These are phyloP conservation scores for Xylariomycetidae sp. DNA, from an alignment of 2,329 filamentous ascomycete genomes.

Conservation along the genomic window DNA sequence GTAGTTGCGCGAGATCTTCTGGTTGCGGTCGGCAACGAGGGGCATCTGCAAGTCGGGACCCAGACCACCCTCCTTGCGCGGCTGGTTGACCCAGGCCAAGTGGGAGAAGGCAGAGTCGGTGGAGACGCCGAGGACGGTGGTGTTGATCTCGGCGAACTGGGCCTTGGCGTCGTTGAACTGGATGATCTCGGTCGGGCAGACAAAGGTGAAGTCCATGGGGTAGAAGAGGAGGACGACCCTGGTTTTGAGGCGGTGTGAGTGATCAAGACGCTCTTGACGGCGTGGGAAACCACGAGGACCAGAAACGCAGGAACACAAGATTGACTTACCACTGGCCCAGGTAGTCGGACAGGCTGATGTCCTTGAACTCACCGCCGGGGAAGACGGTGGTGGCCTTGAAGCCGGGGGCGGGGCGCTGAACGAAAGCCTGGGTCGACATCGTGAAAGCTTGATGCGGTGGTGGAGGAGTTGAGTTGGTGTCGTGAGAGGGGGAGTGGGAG, in stretches of 20 bases:
- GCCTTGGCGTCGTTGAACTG: conserved; percentile 57
- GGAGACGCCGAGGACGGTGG: conserved; percentile 53
- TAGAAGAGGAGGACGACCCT: conserved; percentile 62
- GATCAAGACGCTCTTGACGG: background rate
- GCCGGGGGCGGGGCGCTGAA: conserved; percentile 41
- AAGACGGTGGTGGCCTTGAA: conserved; percentile 46
- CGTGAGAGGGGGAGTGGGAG: no score
- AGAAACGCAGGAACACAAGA: conserved; percentile 2
- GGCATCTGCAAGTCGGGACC: conserved; percentile 55
- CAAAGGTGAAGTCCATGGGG: conserved; percentile 63
- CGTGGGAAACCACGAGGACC: conserved; percentile 1
- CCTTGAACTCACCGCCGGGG: conserved; percentile 41
- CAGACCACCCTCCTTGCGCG: conserved; percentile 55
- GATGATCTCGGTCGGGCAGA: conserved; percentile 61
- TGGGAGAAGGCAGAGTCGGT: conserved; percentile 55
- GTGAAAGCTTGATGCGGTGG: conserved; percentile 11
- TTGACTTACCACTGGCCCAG: conserved; percentile 39
- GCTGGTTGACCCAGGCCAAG: conserved; percentile 52
- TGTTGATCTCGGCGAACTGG: conserved; percentile 53
- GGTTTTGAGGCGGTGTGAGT: background rate
- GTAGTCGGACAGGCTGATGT: conserved; percentile 38
- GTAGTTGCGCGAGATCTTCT: conserved; percentile 54
- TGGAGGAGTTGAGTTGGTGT: background rate
- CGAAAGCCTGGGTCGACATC: conserved; percentile 38
- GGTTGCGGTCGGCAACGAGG: conserved; percentile 56